Percentiles rank a stretch among this genome's conserved stretches.
phyloP scores from a whole-genome alignment of 192 early-diverging fungal genomes.

The Backusella tarrabulga region DNA sequence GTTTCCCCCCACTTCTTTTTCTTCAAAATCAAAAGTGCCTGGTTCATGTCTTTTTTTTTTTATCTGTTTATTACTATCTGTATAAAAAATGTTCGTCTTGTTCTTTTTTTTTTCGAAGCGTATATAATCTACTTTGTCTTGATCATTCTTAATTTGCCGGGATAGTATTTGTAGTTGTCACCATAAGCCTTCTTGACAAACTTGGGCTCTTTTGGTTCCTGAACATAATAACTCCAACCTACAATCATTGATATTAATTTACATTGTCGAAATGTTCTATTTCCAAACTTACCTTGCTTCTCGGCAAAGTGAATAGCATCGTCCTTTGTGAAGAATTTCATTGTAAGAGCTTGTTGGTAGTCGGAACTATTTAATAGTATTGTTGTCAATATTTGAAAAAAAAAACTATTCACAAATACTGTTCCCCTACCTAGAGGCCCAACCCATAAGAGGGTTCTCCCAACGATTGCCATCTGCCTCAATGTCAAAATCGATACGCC shows the following conservation, averaged over 20 bases:
- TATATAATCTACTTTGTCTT: constrained; percentile 76
- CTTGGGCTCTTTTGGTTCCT: constrained; percentile 80
- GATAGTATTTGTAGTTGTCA: constrained; percentile 88
- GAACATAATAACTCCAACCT: constrained; percentile 88
- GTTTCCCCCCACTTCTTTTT: too few relatives aligned
- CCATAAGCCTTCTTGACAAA: constrained; percentile 87
- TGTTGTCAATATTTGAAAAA: neutral
- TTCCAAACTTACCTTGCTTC: constrained; percentile 63
- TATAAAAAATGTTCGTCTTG: neutral
- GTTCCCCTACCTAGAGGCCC: constrained; percentile 71
- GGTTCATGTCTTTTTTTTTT: neutral
- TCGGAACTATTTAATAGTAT: constrained; percentile 60
- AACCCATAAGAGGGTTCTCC: constrained; percentile 95
- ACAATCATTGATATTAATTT: too few relatives aligned
- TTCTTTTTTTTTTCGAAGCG: neutral
- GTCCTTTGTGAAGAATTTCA: constrained; percentile 87
- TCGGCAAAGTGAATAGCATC: constrained; percentile 94
- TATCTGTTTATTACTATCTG: neutral
- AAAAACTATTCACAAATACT: neutral
- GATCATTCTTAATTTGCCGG: constrained; percentile 74
- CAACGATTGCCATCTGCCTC: constrained; percentile 76
- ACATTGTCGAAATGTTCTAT: neutral
- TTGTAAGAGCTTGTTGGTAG: constrained; percentile 70
- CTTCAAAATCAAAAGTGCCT: too few relatives aligned
- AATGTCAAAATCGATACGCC: constrained; percentile 92